Evolutionary conservation across 1,284 basidiomycete species (phyloP).

Genomic region (Moesziomyces sp.): DNA sequence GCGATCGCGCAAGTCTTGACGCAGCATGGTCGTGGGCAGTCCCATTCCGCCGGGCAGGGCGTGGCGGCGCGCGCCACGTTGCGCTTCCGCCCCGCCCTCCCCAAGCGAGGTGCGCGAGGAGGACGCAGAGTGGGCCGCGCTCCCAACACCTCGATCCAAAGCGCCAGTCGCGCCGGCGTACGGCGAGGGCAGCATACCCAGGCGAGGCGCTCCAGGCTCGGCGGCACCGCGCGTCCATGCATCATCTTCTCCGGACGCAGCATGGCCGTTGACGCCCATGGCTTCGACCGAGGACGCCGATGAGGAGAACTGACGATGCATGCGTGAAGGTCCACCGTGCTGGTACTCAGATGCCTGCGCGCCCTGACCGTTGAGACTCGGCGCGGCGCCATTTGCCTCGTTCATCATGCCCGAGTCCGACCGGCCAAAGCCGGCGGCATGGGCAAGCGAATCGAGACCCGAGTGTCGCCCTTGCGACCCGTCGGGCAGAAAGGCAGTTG

Average conservation of each 20-base stretch:
- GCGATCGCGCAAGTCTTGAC: conserved; percentile 44
- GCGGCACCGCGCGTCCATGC: conserved; percentile 11
- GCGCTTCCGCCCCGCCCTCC: conserved; percentile 13
- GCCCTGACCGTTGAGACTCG: background rate
- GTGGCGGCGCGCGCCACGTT: conserved; percentile 21
- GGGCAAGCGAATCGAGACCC: conserved; percentile 2
- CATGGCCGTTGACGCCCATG: conserved; percentile 12
- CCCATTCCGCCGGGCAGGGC: conserved; percentile 40
- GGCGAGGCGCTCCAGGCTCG: conserved; percentile 21
- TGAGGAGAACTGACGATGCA: conserved; percentile 19
- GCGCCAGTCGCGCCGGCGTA: conserved; percentile 7
- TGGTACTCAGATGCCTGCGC: conserved; percentile 4
- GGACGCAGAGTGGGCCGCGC: conserved; percentile 14
- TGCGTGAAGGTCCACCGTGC: conserved; percentile 11
- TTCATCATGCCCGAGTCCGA: background rate
- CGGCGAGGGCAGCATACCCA: conserved; percentile 35
- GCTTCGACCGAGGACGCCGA: conserved; percentile 17
- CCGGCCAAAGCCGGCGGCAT: background rate
- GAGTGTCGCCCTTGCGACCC: background rate
- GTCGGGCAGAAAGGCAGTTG: background rate
- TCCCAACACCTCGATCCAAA: background rate
- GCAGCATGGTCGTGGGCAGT: conserved; percentile 40
- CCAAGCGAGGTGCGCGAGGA: conserved; percentile 17
- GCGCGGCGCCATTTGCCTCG: background rate
- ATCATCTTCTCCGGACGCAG: conserved; percentile 25